phyloP scores from a whole-genome alignment of 2,329 filamentous ascomycete species.

The Bipolaris bicolor region DNA sequence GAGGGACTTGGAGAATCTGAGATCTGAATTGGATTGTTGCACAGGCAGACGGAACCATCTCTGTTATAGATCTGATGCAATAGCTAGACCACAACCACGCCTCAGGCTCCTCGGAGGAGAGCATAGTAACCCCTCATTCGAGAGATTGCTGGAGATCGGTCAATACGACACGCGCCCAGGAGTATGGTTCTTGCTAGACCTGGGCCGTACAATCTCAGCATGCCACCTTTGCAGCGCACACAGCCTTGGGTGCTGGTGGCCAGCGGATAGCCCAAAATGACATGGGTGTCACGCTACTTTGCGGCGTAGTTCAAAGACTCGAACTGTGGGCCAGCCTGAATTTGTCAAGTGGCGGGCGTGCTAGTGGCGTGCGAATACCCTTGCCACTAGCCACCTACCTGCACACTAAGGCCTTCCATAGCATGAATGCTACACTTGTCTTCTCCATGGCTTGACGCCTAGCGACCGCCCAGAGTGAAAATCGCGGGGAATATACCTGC shows the following conservation, averaged over 20 bases:
- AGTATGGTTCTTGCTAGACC: slow-evolving; percentile 25
- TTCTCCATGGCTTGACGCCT: neutral
- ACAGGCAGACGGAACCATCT: slow-evolving; percentile 1
- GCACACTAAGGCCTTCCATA: neutral
- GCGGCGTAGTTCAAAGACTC: slow-evolving; percentile 22
- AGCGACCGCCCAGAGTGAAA: neutral
- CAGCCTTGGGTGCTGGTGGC: slow-evolving; percentile 18
- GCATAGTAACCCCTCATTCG: slow-evolving; percentile 3
- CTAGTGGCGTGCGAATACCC: slow-evolving; percentile 1
- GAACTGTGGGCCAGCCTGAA: slow-evolving; percentile 7
- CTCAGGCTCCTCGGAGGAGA: slow-evolving; percentile 7
- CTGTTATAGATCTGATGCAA: slow-evolving; percentile 17
- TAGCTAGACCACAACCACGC: slow-evolving; percentile 7
- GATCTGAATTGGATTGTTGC: slow-evolving; percentile 3
- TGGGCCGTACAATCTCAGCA: slow-evolving; percentile 15
- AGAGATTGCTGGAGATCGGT: slow-evolving; percentile 22
- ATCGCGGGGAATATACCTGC: neutral
- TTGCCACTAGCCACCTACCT: neutral
- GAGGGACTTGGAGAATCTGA: neutral
- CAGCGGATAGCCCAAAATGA: slow-evolving; percentile 24
- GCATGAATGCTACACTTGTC: neutral
- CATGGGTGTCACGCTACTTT: slow-evolving; percentile 21
- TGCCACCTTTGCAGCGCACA: slow-evolving; percentile 17
- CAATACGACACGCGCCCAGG: slow-evolving; percentile 19
- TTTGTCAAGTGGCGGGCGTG: slow-evolving; percentile 18